Percentiles rank a stretch among this genome's conserved stretches.
Evolutionary conservation across 2,329 filamentous ascomycete genomes (phyloP).

Genomic region (Tolypocladium ovalisporum): DNA sequence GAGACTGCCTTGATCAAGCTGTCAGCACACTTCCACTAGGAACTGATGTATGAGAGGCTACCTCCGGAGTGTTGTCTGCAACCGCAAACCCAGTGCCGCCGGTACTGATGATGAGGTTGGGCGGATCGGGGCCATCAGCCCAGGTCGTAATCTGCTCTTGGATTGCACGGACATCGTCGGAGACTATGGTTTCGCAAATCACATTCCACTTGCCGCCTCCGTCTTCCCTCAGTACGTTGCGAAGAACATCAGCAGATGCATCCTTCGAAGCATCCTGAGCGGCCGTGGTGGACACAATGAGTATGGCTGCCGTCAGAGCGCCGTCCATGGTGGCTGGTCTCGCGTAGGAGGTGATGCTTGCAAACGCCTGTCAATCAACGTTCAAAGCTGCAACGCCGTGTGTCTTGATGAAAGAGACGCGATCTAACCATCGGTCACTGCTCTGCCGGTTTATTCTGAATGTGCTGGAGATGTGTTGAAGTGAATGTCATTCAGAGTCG

Average conservation of each 20-base stretch:
- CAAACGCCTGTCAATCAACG: background rate
- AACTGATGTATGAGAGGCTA: conserved; percentile 20
- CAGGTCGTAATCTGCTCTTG: conserved; percentile 62
- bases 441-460: background rate
- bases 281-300: conserved; percentile 88
- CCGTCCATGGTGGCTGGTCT: conserved; percentile 13
- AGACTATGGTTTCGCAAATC: conserved; percentile 60
- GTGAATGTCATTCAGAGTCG: background rate
- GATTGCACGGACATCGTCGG: conserved; percentile 66
- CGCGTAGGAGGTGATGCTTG: background rate
- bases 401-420: background rate
- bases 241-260: conserved; percentile 55
- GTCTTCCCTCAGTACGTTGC: conserved; percentile 56
- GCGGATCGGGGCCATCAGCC: conserved; percentile 52
- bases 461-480: background rate
- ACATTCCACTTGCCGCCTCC: conserved; percentile 64
- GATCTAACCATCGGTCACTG: background rate
- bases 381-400: background rate
- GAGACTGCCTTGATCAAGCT: conserved; percentile 52
- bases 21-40: background rate
- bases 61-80: conserved; percentile 81
- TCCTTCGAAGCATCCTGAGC: conserved; percentile 70
- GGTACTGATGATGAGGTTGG: conserved; percentile 77
- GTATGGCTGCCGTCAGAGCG: conserved; percentile 60
- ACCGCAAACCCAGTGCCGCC: conserved; percentile 89